phyloP scores from a whole-genome alignment of 2,329 filamentous ascomycete genomes.

The Coleophoma crateriformis region DNA sequence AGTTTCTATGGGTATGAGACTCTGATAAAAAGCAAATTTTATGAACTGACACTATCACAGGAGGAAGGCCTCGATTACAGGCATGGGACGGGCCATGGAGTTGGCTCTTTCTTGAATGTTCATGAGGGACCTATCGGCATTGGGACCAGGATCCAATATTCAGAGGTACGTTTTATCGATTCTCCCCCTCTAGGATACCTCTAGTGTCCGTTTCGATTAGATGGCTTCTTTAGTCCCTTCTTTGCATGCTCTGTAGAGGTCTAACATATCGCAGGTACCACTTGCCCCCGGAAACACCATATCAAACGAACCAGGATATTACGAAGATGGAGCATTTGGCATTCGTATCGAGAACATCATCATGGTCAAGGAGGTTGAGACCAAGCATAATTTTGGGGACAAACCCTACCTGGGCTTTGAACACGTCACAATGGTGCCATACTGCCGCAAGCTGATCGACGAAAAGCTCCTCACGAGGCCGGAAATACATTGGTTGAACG shows the following conservation, averaged over 20 bases:
- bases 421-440: slow-evolving; percentile 94
- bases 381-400: slow-evolving; percentile 82
- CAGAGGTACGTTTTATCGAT: slow-evolving; percentile 43
- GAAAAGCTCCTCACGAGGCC: slow-evolving; percentile 60
- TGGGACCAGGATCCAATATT: slow-evolving; percentile 84
- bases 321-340: slow-evolving; percentile 91
- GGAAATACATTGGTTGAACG: slow-evolving; percentile 84
- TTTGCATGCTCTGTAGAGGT: neutral
- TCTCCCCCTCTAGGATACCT: no score
- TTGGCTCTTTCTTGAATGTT: slow-evolving; percentile 93
- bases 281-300: slow-evolving; percentile 90
- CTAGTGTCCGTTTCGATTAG: no score
- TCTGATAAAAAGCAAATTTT: neutral
- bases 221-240: no score
- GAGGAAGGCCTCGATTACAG: slow-evolving; percentile 85
- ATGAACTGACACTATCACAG: slow-evolving; percentile 23
- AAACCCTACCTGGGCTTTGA: slow-evolving; percentile 95
- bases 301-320: slow-evolving; percentile 94
- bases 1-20: slow-evolving; percentile 75
- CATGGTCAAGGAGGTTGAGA: slow-evolving; percentile 84
- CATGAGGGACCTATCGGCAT: slow-evolving; percentile 97
- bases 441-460: slow-evolving; percentile 86
- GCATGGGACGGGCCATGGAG: slow-evolving; percentile 92
- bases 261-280: slow-evolving; percentile 45
- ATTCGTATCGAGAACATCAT: slow-evolving; percentile 96